Percentiles rank a stretch among this genome's conserved stretches.
Conservation (phyloP, 208 protist genomes). For the Crithidia brevicula region DNA sequence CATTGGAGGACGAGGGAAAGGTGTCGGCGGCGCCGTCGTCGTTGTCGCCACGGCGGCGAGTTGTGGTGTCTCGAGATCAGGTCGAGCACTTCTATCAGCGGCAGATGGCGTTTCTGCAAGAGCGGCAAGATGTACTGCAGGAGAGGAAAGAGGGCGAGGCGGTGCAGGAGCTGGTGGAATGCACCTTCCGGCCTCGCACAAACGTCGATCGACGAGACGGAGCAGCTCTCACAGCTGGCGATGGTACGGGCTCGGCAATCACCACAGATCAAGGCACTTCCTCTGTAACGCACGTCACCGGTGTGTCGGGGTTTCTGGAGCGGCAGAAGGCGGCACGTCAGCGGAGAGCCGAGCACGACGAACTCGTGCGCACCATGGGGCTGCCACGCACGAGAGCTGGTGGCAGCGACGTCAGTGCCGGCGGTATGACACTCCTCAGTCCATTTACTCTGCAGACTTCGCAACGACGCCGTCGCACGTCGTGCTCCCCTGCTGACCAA, state of each 20-base stretch:
- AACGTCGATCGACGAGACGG: slow-evolving; percentile 29
- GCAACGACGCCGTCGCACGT: slow-evolving; percentile 5
- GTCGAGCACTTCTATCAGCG: slow-evolving; percentile 62
- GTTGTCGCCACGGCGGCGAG: background rate
- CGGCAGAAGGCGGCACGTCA: slow-evolving; percentile 59
- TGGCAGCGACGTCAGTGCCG: background rate
- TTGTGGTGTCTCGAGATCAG: slow-evolving; percentile 27
- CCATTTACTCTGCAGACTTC: slow-evolving; percentile 30
- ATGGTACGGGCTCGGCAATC: too few relatives aligned
- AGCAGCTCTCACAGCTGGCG: too few relatives aligned
- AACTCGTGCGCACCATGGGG: slow-evolving; percentile 44
- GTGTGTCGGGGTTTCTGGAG: slow-evolving; percentile 62
- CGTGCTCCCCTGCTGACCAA: background rate
- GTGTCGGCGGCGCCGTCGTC: background rate
- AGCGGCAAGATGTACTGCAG: slow-evolving; percentile 25
- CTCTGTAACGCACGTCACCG: slow-evolving; percentile 41
- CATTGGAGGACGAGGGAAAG: background rate
- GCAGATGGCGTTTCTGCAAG: slow-evolving; percentile 44
- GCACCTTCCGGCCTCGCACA: slow-evolving; percentile 80
- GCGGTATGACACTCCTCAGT: slow-evolving; percentile 13
- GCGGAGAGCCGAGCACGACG: slow-evolving; percentile 52
- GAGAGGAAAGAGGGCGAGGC: slow-evolving; percentile 31
- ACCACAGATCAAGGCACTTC: slow-evolving; percentile 1
- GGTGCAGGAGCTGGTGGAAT: slow-evolving; percentile 69
- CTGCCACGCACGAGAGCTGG: slow-evolving; percentile 14